phyloP scores from a whole-genome alignment of 2,329 filamentous ascomycete species.

The Alternaria panax region DNA sequence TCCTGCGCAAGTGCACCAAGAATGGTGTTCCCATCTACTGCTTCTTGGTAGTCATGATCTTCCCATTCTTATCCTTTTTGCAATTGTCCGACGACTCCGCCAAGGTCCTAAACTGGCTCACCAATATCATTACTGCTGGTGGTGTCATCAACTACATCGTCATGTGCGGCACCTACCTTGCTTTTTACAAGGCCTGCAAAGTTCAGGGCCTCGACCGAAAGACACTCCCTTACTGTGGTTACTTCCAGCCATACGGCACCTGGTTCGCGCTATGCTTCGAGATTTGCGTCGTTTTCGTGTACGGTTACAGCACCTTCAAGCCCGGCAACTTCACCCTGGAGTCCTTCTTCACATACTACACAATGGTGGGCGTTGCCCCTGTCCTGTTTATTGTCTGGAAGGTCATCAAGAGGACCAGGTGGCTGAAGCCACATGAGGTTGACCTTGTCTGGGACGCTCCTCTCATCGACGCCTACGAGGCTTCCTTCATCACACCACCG shows the following conservation, averaged over 20 bases:
- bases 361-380: constrained; percentile 59
- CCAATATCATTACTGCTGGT: constrained; percentile 75
- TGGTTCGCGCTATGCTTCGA: constrained; percentile 59
- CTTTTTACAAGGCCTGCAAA: constrained; percentile 62
- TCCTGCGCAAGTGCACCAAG: constrained; percentile 66
- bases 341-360: constrained; percentile 63
- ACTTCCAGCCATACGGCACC: constrained; percentile 61
- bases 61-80: constrained; percentile 76
- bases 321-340: constrained; percentile 57
- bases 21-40: constrained; percentile 77
- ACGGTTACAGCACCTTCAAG: constrained; percentile 62
- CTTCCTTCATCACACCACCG: constrained; percentile 52
- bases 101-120: constrained; percentile 75
- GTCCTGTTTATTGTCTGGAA: constrained; percentile 69
- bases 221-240: constrained; percentile 56
- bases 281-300: constrained; percentile 59
- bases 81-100: constrained; percentile 72
- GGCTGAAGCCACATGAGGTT: constrained; percentile 59
- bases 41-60: constrained; percentile 69
- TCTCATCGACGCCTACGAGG: constrained; percentile 50
- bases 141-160: constrained; percentile 59
- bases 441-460: constrained; percentile 55
- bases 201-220: constrained; percentile 59
- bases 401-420: constrained; percentile 65
- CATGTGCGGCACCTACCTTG: constrained; percentile 66